Evolutionary conservation across 805 yeast species (phyloP), one percentile per base, ranked within the genome.

Genomic region (Wickerhamiella musiphila): DNA sequence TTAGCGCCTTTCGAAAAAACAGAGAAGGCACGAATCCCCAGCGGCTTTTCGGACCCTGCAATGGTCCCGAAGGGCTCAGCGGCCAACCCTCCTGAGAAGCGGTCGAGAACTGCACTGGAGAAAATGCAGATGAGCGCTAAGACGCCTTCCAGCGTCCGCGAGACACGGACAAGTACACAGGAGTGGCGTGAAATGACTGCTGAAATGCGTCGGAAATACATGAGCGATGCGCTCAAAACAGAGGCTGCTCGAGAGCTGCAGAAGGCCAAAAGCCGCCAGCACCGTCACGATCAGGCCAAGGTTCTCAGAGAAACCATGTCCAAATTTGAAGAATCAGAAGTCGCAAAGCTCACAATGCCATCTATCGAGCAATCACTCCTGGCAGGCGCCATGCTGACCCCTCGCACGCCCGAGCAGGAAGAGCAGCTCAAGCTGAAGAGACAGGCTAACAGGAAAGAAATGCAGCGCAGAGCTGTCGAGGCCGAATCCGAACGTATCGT

Each of bases 261-360:
- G 54, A 65, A 52, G 49, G 58, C 47, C 34, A 41, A 45, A 21
- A 41, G 49, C 48, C 45, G 60, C 44, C 53, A 58, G 42, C 41
- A 44, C 22, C 47, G 56, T 27, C 62, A 53, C 6, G 63, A 49
- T 17, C 42, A 37, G 18, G 61, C 57, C 20, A 40, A 51, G 24
- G 37, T 37, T n/a, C 47, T 44, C 9, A 49, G 54, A 12, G 41
- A 52, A 4, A 35, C 44, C 23, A 45, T 49, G 11, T 49, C 53
- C n/a, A 48, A 47, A 28, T 43, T 50, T 23, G 52, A 57, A 38
- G 48, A 53, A 13, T 48, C 57, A 4, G 48, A 43, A 22, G 74
- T 81, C 16, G 63, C 70, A 30, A 41, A 61, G 45, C 65, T 75
- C 46, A 79, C 93, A 1, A 60, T 81, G 31, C 94, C 94, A 29